Base-by-base conservation (phyloP, 2,329 filamentous ascomycete species). In the Aspergillus versicolor region DNA sequence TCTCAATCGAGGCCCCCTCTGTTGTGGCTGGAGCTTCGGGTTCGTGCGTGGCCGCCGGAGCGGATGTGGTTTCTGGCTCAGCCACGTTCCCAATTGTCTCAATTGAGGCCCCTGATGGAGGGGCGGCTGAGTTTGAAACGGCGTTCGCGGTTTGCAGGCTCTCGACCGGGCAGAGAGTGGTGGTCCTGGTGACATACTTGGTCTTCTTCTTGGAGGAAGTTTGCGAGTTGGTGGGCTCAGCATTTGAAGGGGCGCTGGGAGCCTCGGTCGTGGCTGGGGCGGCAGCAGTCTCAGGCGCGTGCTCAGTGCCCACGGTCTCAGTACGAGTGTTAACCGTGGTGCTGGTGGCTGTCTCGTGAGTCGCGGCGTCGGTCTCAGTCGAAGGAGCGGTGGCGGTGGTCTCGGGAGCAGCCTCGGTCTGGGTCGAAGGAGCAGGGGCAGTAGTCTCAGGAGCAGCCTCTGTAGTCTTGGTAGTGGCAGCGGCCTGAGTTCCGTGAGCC, bases 131-230 rank as follows among this genome's bases (percentile, higher is more conserved):
- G 40, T 17, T 42, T 21, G 17, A 17, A 17, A 19, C 15, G 6
- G 21, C n/a, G 40, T 42, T 42, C 17, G 40, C 40, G 4, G 52
- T 38, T 11, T 54, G 52, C 3, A 32, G 11, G 44, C 44, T 47
- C 55, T 30, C 41, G 34, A 51, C 27, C 13, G 52, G 37, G 41
- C 50, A 57, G 13, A 57, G 22, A 5, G 49, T 57, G 2, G 55
- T 57, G 12, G 54, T 60, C 4, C 43, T 17, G 4, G 58, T 58
- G 19, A 52, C 40, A 30, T 47, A 58, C 21, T 54, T 50, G 15
- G 55, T 58, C 17, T 40, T 58, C n/a, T 53, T 46, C 44, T 27
- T 60, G 34, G 47, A 51, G 11, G 44, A 34, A 21, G 51, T 11
- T 24, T 32, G 37, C 15, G 45, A 43, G 22, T 37, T 44, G 13